Evolutionary conservation across 2,329 filamentous ascomycete genomes (phyloP), one percentile per base, ranked within the genome.

Genomic region (Claviceps paspali): DNA sequence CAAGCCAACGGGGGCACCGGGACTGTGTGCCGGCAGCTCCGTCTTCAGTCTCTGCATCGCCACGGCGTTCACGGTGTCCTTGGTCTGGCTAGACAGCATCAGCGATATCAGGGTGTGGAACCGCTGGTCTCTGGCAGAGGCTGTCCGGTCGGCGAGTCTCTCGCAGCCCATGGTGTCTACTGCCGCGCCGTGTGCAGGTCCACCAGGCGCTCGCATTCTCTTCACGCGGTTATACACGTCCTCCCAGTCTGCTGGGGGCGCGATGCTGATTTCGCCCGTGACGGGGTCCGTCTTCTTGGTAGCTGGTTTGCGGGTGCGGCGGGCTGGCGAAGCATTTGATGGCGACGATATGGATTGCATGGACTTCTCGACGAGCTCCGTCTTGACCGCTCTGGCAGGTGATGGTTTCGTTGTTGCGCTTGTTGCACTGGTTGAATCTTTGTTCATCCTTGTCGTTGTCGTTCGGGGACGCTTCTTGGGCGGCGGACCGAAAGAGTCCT

Each of bases 91-190:
- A 26, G 81, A 88, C 24, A 95, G 70, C 87, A 95, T 94, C 43
- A 95, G 66, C 11, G 86, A 75, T 28, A 93, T 68, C 22, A 95
- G 71, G 3, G 84, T 93, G 51, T 95, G 87, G 49, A 92, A 87
- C 6, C 87, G 73, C 53, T 76, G 76, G 51, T 73, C 70, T 40
- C 60, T 64, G 19, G 64, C 53, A 40, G 60, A 65, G 9, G 69
- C 66, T 2, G 49, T 56, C 12, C 60, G 54, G 33, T 68, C 61
- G 3, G 82, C 82, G 8, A 91, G 67, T 6, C 73, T 72, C 58
- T 86, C 86, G 59, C 91, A 98, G 9, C 91, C 91, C 87, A 96
- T 95, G 0, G 88, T 96, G 56, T 98, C 91, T 9, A 98, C 91
- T 0, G 88, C 82, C 1, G 91, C 91, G 70, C 81, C 59, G 63